These are phyloP conservation scores for Penicillium brasilianum DNA, from an alignment of 2,329 filamentous ascomycete genomes.

Conservation along the genomic window DNA sequence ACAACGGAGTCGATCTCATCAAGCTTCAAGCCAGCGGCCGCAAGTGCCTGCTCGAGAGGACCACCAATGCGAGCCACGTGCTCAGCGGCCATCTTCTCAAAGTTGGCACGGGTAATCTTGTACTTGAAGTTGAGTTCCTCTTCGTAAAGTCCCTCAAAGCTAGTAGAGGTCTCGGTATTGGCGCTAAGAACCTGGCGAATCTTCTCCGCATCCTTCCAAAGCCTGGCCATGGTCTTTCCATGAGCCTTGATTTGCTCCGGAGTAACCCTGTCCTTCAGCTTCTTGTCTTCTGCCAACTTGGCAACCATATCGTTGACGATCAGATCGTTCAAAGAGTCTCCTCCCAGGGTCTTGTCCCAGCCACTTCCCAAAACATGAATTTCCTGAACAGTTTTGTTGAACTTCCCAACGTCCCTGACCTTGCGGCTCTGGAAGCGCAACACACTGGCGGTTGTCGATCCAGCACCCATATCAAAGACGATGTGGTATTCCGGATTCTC, in stretches of 20 bases:
- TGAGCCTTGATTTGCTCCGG: constrained; percentile 64
- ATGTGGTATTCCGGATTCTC: constrained; percentile 89
- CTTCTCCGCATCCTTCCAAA: constrained; percentile 91
- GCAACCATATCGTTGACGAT: constrained; percentile 88
- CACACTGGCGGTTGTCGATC: constrained; percentile 87
- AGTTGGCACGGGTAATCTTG: constrained; percentile 78
- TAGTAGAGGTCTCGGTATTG: constrained; percentile 78
- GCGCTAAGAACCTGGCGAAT: constrained; percentile 89
- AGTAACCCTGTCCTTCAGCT: constrained; percentile 48
- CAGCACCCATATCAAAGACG: constrained; percentile 97
- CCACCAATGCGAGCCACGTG: constrained; percentile 70
- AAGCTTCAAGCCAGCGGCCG: constrained; percentile 72
- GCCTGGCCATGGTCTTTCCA: constrained; percentile 82
- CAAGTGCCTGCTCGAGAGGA: constrained; percentile 76
- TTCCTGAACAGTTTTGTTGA: constrained; percentile 96
- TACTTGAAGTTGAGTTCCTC: constrained; percentile 94
- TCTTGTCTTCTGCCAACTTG: constrained; percentile 74
- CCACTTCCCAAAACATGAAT: constrained; percentile 85
- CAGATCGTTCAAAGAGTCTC: constrained; percentile 84
- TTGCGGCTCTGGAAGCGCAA: constrained; percentile 85
- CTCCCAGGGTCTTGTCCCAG: constrained; percentile 89
- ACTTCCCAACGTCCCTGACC: constrained; percentile 89
- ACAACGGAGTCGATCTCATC: constrained; percentile 86
- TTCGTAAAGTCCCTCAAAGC: constrained; percentile 82
- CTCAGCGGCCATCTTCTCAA: constrained; percentile 75